Percentiles rank a stretch among this genome's conserved stretches.
Evolutionary conservation across 129 eudicot species (phyloP).

Genomic region (Flaveria linearis): DNA sequence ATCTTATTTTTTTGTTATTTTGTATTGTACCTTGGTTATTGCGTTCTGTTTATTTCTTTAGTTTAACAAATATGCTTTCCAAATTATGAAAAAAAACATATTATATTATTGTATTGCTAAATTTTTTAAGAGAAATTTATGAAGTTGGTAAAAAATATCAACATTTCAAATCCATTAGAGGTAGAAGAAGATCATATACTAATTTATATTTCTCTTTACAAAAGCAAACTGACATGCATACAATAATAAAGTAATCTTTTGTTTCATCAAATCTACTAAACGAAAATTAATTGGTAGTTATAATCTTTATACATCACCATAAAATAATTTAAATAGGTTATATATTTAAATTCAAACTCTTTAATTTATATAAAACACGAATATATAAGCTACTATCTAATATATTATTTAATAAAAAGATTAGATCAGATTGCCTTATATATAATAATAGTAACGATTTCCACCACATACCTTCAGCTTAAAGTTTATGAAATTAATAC

Average conservation of each 20-base stretch:
- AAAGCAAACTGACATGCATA: neutral
- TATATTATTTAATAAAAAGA: neutral
- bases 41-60: no score
- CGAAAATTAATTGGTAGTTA: no score
- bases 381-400: neutral
- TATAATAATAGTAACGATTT: neutral
- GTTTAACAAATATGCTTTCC: no score
- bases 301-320: no score
- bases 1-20: no score
- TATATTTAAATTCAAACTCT: neutral
- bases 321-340: neutral
- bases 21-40: no score
- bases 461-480: constrained; percentile 1
- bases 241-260: neutral
- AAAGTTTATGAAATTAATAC: neutral
- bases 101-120: no score
- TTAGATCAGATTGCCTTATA: neutral
- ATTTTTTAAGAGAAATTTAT: no score
- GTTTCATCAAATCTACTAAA: neutral
- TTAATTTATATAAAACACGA: neutral
- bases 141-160: no score
- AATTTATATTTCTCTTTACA: neutral
- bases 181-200: no score
- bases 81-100: no score
- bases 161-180: no score